A percentile compares a stretch with the other conserved stretches of the same genome.
Conservation (phyloP, 2,329 filamentous ascomycete genomes). For the Epicoccum nigrum region DNA sequence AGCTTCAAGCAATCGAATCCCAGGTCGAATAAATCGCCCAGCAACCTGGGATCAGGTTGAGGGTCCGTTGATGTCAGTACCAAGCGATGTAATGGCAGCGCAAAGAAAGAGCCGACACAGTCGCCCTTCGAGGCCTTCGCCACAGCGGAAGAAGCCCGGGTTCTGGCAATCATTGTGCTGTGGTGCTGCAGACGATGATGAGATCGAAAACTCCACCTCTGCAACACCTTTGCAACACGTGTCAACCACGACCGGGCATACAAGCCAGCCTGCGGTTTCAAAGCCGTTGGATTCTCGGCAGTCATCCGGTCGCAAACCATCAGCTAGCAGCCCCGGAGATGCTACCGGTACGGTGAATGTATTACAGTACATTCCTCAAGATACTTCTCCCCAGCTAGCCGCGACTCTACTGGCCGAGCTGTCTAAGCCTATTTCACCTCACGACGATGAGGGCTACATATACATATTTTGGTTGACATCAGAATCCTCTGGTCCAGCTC, state of each 20-base stretch:
- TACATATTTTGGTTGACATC: conserved; percentile 97
- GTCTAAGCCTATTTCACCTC: conserved; percentile 72
- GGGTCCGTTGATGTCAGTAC: conserved; percentile 53
- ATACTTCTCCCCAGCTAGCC: conserved; percentile 69
- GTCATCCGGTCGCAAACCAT: neutral
- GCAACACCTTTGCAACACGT: conserved; percentile 17
- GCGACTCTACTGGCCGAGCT: conserved; percentile 78
- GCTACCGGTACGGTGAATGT: conserved; percentile 50
- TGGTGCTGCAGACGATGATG: conserved; percentile 45
- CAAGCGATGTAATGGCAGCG: conserved; percentile 46
- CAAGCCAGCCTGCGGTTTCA: neutral
- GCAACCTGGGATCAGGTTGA: conserved; percentile 54
- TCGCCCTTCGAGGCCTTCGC: conserved; percentile 23
- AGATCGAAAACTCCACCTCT: conserved; percentile 48
- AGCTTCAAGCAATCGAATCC: conserved; percentile 24
- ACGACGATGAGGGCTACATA: conserved; percentile 85
- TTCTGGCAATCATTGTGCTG: conserved; percentile 56
- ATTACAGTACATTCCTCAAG: conserved; percentile 72
- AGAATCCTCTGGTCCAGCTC: conserved; percentile 62
- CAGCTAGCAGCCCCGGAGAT: neutral
- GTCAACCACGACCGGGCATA: conserved; percentile 12
- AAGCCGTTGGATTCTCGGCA: neutral
- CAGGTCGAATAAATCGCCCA: conserved; percentile 45
- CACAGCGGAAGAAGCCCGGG: conserved; percentile 33
- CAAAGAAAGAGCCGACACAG: conserved; percentile 29